phyloP scores from a whole-genome alignment of 805 yeast species.

The Metschnikowia cerradonensis region DNA sequence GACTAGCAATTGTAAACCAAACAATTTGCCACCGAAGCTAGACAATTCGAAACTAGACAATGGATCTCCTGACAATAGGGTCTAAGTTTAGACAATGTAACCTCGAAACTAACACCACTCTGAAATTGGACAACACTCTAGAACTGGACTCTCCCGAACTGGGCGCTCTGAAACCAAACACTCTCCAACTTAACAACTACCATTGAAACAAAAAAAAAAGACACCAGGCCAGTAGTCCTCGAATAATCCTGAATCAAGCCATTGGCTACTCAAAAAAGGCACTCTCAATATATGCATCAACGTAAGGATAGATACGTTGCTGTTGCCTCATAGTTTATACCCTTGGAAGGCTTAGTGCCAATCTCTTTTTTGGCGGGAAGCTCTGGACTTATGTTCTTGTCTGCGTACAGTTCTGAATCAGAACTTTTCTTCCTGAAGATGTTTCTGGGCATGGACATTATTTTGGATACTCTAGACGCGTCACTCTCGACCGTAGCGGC shows the following conservation, averaged over 20 bases:
- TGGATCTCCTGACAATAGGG: too few species aligned
- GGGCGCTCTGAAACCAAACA: too few species aligned
- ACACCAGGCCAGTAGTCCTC: too few species aligned
- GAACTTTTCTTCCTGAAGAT: background rate
- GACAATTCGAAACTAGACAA: too few species aligned
- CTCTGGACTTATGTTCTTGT: background rate
- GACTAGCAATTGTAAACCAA: too few species aligned
- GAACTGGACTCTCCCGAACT: too few species aligned
- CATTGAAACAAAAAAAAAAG: too few species aligned
- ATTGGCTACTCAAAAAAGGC: background rate
- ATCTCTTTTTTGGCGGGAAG: background rate
- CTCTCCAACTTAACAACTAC: too few species aligned
- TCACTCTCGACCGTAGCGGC: slow-evolving; percentile 6
- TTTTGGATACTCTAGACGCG: slow-evolving; percentile 1
- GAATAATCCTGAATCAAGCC: background rate
- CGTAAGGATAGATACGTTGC: slow-evolving; percentile 8
- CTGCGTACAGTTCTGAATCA: background rate
- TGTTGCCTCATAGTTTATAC: slow-evolving; percentile 9
- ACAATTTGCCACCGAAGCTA: too few species aligned
- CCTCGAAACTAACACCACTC: too few species aligned
- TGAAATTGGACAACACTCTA: too few species aligned
- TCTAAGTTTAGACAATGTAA: too few species aligned
- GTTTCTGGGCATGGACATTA: background rate
- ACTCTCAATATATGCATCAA: background rate
- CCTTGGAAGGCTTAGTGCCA: background rate